Evolutionary conservation across 164 flowering plant species (phyloP).

Genomic region (Brasenia schreberi): DNA sequence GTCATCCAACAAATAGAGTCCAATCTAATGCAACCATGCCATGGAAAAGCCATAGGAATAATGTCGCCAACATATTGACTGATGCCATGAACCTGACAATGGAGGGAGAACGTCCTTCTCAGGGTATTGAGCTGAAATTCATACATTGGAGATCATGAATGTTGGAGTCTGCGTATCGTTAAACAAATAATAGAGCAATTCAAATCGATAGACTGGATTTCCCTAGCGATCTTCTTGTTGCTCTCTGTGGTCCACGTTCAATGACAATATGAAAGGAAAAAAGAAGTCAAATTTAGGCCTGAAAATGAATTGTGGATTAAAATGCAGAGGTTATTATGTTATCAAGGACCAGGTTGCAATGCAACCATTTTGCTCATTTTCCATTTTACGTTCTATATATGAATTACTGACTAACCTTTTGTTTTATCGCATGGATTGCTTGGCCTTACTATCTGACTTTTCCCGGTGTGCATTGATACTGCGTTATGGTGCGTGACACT

Average conservation of each 20-base stretch:
- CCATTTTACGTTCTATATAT: not conserved
- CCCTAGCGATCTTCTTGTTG: not conserved
- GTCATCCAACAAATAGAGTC: too few relatives aligned
- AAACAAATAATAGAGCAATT: too few relatives aligned
- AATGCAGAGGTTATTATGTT: not conserved
- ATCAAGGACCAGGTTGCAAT: not conserved
- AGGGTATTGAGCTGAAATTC: too few relatives aligned
- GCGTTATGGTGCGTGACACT: constrained; percentile 13
- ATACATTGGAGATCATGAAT: too few relatives aligned
- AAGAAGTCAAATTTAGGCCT: not conserved
- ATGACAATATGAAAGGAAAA: not conserved
- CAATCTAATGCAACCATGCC: too few relatives aligned
- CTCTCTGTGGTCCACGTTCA: not conserved
- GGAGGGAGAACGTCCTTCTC: too few relatives aligned
- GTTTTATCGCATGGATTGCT: not conserved
- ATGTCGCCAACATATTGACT: too few relatives aligned
- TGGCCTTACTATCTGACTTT: not conserved
- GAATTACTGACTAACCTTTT: not conserved
- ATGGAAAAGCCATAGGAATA: too few relatives aligned
- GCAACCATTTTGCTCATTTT: not conserved
- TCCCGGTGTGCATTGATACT: constrained; percentile 7
- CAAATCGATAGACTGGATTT: too few relatives aligned
- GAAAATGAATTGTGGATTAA: too few relatives aligned
- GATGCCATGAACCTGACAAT: too few relatives aligned
- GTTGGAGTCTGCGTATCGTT: too few relatives aligned